Evolutionary conservation across 495 filamentous ascomycete genomes (phyloP).

Genomic region (Entonaema liquescens): DNA sequence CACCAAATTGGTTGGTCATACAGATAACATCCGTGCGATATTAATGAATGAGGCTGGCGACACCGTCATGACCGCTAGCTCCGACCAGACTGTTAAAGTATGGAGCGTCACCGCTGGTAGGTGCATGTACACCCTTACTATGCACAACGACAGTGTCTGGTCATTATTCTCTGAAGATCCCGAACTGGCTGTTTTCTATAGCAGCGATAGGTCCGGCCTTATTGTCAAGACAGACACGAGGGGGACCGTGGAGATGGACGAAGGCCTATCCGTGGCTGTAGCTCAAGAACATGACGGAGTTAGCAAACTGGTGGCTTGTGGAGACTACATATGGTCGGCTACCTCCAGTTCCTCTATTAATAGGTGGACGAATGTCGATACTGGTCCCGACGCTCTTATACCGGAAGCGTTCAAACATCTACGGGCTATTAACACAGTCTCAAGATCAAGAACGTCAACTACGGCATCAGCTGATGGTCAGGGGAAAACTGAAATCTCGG

Average conservation of each 20-base stretch:
- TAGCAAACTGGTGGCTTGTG: conserved; percentile 80
- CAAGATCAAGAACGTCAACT: conserved; percentile 48
- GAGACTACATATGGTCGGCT: conserved; percentile 90
- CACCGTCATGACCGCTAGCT: conserved; percentile 92
- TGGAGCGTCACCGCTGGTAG: conserved; percentile 95
- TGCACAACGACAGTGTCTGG: conserved; percentile 99
- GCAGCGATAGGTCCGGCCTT: conserved; percentile 87
- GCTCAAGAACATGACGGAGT: conserved; percentile 92
- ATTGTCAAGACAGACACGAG: conserved; percentile 94
- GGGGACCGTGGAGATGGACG: conserved; percentile 73
- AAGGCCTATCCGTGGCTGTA: conserved; percentile 86
- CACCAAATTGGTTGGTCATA: conserved; percentile 98
- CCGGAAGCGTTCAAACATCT: conserved; percentile 65
- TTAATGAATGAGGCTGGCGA: conserved; percentile 88
- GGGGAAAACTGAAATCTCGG: conserved; percentile 72
- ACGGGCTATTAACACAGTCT: conserved; percentile 59
- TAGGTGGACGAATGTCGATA: conserved; percentile 89
- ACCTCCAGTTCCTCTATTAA: conserved; percentile 95
- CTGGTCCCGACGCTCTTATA: conserved; percentile 61
- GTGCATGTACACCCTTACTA: conserved; percentile 96
- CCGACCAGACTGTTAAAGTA: conserved; percentile 95
- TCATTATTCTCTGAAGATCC: conserved; percentile 91
- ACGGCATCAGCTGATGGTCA: conserved; percentile 46
- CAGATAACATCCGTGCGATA: conserved; percentile 91
- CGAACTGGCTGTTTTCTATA: conserved; percentile 88